These are phyloP conservation scores for Pinus albicaulis DNA, from an alignment of 75 land plant genomes.

Conservation along the genomic window DNA sequence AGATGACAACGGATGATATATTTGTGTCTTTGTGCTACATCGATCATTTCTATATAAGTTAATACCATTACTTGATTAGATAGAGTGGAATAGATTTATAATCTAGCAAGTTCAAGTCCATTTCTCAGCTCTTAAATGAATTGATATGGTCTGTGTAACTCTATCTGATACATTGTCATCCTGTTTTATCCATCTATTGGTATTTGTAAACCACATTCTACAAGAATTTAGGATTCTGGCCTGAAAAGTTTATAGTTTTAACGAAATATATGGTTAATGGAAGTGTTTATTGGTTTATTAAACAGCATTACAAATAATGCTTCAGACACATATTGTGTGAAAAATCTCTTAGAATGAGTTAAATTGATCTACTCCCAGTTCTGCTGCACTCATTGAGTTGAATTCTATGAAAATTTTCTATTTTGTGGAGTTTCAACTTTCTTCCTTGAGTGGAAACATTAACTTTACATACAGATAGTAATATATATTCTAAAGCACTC, in stretches of 20 bases:
- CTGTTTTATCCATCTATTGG: not conserved
- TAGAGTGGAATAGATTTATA: not conserved
- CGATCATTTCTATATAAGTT: not conserved
- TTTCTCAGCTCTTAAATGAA: not conserved
- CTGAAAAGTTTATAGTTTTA: not conserved
- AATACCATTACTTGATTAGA: not conserved
- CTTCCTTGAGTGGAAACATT: not conserved
- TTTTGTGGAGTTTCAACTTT: not conserved
- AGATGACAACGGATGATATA: not conserved
- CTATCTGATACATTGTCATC: not conserved
- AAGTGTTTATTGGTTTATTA: slow-evolving; percentile 1
- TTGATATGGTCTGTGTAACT: not conserved
- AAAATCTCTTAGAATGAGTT: not conserved
- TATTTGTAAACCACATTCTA: not conserved
- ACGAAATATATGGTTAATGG: not conserved
- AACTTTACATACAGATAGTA: not conserved
- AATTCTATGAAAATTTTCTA: not conserved
- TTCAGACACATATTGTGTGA: not conserved
- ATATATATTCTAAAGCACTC: no score
- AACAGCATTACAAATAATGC: not conserved
- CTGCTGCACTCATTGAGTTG: not conserved
- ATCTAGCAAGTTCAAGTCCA: no score
- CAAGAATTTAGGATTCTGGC: not conserved
- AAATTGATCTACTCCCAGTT: not conserved
- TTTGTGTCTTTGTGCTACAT: not conserved